Conservation (phyloP, 768 basidiomycete species). For the Tylopilus subfusipes region DNA sequence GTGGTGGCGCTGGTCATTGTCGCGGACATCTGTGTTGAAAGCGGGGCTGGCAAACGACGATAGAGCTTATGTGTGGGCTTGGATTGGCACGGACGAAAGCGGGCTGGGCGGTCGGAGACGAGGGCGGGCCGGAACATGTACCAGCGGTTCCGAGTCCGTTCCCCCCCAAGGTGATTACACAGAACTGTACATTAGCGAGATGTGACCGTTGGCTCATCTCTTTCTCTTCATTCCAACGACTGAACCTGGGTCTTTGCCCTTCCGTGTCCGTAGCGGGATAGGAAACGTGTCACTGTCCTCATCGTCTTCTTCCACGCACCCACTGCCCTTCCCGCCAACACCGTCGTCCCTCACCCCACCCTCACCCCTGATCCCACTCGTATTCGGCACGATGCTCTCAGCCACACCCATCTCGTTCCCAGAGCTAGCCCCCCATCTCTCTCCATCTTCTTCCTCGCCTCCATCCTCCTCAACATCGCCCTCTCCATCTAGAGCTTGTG, state of each 20-base stretch:
- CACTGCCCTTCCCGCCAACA: conserved; percentile 15
- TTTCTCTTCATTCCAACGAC: conserved; percentile 60
- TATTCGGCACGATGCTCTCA: conserved; percentile 55
- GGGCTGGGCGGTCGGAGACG: not conserved
- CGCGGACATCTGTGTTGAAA: not conserved
- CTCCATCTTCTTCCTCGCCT: conserved; percentile 40
- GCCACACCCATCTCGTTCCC: conserved; percentile 48
- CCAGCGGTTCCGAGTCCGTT: not conserved
- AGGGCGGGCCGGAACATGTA: conserved; percentile 16
- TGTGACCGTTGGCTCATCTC: conserved; percentile 50
- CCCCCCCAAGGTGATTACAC: conserved; percentile 15
- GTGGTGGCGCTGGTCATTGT: conserved; percentile 26
- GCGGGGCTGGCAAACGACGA: not conserved
- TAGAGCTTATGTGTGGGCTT: conserved; percentile 9
- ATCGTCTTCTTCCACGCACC: conserved; percentile 51
- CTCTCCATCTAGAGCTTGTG: conserved; percentile 54
- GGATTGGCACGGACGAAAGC: conserved; percentile 18
- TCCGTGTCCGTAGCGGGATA: conserved; percentile 66
- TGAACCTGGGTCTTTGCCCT: conserved; percentile 50
- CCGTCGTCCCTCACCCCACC: conserved; percentile 25
- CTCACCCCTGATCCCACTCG: conserved; percentile 56
- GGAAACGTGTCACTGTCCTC: conserved; percentile 71
- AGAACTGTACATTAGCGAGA: conserved; percentile 16
- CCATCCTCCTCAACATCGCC: conserved; percentile 42
- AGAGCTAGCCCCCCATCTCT: conserved; percentile 42